Conservation (phyloP, 352 stramenopile genomes). For the Phytophthora colocasiae region DNA sequence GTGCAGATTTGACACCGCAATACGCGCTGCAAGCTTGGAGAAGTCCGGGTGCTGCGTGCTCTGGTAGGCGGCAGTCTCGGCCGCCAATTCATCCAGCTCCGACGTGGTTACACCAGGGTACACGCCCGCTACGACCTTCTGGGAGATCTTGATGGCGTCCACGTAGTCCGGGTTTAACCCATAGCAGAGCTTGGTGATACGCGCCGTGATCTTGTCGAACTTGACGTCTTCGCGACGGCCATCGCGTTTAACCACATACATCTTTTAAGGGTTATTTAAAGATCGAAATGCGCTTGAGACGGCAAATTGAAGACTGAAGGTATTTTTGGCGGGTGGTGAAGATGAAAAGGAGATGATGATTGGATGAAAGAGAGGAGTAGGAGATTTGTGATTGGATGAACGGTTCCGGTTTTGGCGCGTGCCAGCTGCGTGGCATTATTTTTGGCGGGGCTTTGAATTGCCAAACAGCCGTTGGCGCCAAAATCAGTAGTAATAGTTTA, state of each 20-base stretch:
- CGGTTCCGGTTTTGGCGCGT: conserved; percentile 17
- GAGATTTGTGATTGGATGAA: conserved; percentile 9
- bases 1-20: conserved; percentile 99
- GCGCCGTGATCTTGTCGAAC: conserved; percentile 99
- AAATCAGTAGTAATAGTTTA: conserved; percentile 2
- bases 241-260: conserved; percentile 97
- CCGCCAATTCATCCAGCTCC: conserved; percentile 98
- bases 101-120: conserved; percentile 98
- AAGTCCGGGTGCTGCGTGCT: conserved; percentile 99
- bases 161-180: conserved; percentile 97
- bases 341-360: conserved; percentile 9
- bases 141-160: conserved; percentile 96
- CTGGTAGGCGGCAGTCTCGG: conserved; percentile 97
- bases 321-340: conserved; percentile 20
- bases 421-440: conserved; percentile 9
- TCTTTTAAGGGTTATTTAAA: conserved; percentile 31
- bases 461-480: conserved; percentile 9
- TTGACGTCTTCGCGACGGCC: conserved; percentile 94
- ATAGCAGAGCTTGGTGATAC: conserved; percentile 99
- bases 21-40: conserved; percentile 97
- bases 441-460: conserved; percentile 24
- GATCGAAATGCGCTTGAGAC: conserved; percentile 3
- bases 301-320: conserved; percentile 31
- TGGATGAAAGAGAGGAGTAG: conserved; percentile 15
- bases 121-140: conserved; percentile 99